Percentiles rank a stretch among this genome's conserved stretches.
phyloP scores from a whole-genome alignment of 1,284 basidiomycete species.

The Marasmius oreades region DNA sequence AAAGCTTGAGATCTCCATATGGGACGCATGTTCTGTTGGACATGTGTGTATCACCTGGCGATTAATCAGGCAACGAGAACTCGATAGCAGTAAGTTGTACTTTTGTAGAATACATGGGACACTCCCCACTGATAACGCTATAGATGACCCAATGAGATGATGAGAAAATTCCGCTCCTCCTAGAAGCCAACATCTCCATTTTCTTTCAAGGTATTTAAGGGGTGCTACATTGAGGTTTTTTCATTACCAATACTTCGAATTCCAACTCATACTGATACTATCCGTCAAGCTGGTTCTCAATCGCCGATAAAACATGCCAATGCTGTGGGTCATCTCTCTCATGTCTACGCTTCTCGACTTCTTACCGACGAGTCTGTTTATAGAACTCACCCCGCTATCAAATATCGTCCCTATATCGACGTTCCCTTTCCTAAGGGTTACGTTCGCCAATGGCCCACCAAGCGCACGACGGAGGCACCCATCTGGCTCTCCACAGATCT shows the following conservation, averaged over 20 bases:
- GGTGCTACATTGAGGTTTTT: not conserved
- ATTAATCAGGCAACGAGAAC: not conserved
- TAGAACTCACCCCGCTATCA: slow-evolving; percentile 69
- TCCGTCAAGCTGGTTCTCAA: not conserved
- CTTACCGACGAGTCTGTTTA: not conserved
- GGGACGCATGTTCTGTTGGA: not conserved
- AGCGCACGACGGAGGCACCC: slow-evolving; percentile 64
- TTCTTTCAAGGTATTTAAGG: not conserved
- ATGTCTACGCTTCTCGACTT: slow-evolving; percentile 1
- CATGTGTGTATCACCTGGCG: not conserved
- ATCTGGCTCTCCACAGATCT: slow-evolving; percentile 91
- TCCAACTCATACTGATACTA: not conserved
- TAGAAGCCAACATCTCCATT: not conserved
- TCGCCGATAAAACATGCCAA: slow-evolving; percentile 24
- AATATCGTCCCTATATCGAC: slow-evolving; percentile 73
- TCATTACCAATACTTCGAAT: not conserved
- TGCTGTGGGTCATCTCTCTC: slow-evolving; percentile 24
- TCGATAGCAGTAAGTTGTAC: not conserved
- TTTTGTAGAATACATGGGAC: not conserved
- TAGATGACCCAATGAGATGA: not conserved
- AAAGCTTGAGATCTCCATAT: not conserved
- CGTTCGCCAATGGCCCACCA: slow-evolving; percentile 78
- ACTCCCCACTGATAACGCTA: not conserved
- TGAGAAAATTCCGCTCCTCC: not conserved
- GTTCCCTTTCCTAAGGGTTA: slow-evolving; percentile 53